A percentile compares a stretch with the other conserved stretches of the same genome.
Conservation (phyloP, 139 green algal genomes). For the Picochlorum sp. region DNA sequence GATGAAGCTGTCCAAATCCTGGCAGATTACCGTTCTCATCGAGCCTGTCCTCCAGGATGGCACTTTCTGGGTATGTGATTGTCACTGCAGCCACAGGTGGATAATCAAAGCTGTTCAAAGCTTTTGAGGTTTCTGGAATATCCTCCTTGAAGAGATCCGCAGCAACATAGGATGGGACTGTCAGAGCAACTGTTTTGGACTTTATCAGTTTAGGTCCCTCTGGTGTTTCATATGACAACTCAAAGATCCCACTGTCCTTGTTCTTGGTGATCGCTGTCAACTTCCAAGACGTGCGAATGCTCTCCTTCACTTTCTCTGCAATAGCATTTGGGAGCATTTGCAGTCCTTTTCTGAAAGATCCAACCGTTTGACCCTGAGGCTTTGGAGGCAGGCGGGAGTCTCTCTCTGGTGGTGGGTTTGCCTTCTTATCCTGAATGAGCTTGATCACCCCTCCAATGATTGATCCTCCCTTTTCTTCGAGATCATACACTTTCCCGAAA, state of each 20-base stretch:
- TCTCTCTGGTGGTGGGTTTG: slow-evolving; percentile 69
- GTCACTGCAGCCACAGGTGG: slow-evolving; percentile 93
- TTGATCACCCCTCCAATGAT: slow-evolving; percentile 86
- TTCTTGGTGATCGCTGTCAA: slow-evolving; percentile 61
- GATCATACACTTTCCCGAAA: slow-evolving; percentile 80
- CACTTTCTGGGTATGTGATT: slow-evolving; percentile 65
- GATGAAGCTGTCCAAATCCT: slow-evolving; percentile 98
- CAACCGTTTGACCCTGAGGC: slow-evolving; percentile 89
- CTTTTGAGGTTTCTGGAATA: slow-evolving; percentile 39
- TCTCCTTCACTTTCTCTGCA: slow-evolving; percentile 43
- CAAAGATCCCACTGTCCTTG: slow-evolving; percentile 25
- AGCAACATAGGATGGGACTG: slow-evolving; percentile 80
- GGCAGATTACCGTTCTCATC: slow-evolving; percentile 51
- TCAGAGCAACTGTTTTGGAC: slow-evolving; percentile 70
- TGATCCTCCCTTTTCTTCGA: slow-evolving; percentile 85
- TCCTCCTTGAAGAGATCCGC: slow-evolving; percentile 58
- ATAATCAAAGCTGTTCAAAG: slow-evolving; percentile 86
- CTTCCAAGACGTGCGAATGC: slow-evolving; percentile 75
- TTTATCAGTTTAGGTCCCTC: slow-evolving; percentile 45
- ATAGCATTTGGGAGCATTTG: slow-evolving; percentile 87
- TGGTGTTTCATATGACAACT: slow-evolving; percentile 79
- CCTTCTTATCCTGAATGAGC: slow-evolving; percentile 57
- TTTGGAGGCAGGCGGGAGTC: slow-evolving; percentile 84
- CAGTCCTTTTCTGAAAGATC: slow-evolving; percentile 85
- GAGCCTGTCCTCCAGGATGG: slow-evolving; percentile 71